phyloP scores from a whole-genome alignment of 805 yeast genomes.

The Kazachstania psychrophila region DNA sequence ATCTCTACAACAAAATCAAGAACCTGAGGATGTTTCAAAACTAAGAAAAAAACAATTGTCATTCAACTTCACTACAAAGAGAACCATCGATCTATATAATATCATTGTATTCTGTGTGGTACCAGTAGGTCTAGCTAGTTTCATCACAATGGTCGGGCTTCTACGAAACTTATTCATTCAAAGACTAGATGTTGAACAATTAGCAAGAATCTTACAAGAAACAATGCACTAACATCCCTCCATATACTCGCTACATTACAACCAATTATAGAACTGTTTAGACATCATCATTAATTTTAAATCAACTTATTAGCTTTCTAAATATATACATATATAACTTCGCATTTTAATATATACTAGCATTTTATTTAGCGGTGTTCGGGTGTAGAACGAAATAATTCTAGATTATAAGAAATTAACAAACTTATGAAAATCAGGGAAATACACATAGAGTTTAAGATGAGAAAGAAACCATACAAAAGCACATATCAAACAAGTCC shows the following conservation, averaged over 20 bases:
- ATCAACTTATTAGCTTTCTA: too few species aligned
- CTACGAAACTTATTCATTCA: conserved; percentile 66
- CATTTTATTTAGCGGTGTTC: too few species aligned
- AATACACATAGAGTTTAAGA: too few species aligned
- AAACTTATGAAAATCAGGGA: too few species aligned
- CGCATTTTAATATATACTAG: too few species aligned
- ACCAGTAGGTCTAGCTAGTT: conserved; percentile 94
- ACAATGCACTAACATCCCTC: background rate
- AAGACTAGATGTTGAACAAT: conserved; percentile 48
- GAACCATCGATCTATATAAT: conserved; percentile 79
- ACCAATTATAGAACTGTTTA: too few species aligned
- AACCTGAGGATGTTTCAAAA: too few species aligned
- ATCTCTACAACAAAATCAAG: background rate
- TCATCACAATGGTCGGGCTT: conserved; percentile 80
- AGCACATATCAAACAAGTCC: too few species aligned
- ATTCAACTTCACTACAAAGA: conserved; percentile 24
- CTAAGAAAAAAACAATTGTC: conserved; percentile 22
- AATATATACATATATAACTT: too few species aligned
- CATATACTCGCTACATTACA: too few species aligned
- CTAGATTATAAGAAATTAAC: too few species aligned
- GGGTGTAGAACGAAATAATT: too few species aligned
- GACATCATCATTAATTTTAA: background rate
- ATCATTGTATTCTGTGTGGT: conserved; percentile 94
- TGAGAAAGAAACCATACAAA: background rate
- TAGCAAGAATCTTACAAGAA: conserved; percentile 15